Percentiles rank a stretch among this genome's conserved stretches.
phyloP scores from a whole-genome alignment of 192 early-diverging fungal genomes.

The Coemansia sp. region DNA sequence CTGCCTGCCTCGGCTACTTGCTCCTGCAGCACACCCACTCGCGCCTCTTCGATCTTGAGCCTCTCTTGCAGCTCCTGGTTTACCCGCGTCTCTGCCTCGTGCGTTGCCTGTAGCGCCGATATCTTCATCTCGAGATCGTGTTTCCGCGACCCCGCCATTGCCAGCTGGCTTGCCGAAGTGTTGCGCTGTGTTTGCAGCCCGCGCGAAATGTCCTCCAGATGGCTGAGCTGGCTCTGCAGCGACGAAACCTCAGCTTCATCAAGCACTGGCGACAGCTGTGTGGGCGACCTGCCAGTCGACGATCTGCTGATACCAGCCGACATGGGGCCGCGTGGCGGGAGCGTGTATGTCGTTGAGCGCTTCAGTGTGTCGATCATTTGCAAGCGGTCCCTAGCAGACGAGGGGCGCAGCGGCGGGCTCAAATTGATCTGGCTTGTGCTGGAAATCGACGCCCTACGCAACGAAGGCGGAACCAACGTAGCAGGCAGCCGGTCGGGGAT shows the following conservation, averaged over 20 bases:
- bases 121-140: conserved; percentile 51
- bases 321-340: conserved; percentile 14
- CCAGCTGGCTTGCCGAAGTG: conserved; percentile 25
- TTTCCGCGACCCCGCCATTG: conserved; percentile 34
- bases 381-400: conserved; percentile 16
- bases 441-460: conserved; percentile 31
- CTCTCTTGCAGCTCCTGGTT: conserved; percentile 52
- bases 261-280: conserved; percentile 23
- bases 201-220: conserved; percentile 42
- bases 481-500: conserved; percentile 56
- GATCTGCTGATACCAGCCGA: conserved; percentile 21
- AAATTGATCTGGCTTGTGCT: conserved; percentile 41
- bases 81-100: conserved; percentile 47
- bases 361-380: conserved; percentile 25
- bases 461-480: conserved; percentile 49
- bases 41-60: conserved; percentile 35
- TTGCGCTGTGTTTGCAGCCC: conserved; percentile 48
- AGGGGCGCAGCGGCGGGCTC: conserved; percentile 33
- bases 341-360: conserved; percentile 35
- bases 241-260: conserved; percentile 24
- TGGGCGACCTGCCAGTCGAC: conserved; percentile 25
- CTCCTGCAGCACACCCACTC: conserved; percentile 23
- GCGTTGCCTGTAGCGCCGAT: conserved; percentile 41
- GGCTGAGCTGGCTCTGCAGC: conserved; percentile 42
- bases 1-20: conserved; percentile 40